These are phyloP conservation scores for Populus hybrid DNA, from an alignment of 441 rosid genomes.

Conservation along the genomic window DNA sequence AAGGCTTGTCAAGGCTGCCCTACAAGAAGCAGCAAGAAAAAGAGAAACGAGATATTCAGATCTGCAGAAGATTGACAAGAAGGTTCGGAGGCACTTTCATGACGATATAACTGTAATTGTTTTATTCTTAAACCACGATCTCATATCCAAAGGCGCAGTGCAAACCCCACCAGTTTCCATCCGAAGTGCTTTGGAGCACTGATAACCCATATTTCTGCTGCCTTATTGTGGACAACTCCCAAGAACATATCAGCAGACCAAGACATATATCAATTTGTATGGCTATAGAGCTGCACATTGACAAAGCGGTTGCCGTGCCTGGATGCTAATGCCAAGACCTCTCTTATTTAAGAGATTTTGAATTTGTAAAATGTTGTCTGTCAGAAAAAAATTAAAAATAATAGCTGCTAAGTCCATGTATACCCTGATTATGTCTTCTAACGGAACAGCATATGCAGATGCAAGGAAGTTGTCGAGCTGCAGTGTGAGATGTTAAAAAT, in stretches of 20 bases:
- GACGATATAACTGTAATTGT: slow-evolving; percentile 86
- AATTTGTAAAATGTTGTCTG: slow-evolving; percentile 2
- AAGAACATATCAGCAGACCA: neutral
- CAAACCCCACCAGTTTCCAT: slow-evolving; percentile 54
- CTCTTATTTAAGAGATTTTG: neutral
- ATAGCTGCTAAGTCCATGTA: neutral
- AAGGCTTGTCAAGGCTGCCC: slow-evolving; percentile 79
- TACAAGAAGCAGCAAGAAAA: slow-evolving; percentile 85
- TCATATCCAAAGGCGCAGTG: slow-evolving; percentile 45
- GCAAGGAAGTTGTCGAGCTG: too few species aligned
- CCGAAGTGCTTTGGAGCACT: slow-evolving; percentile 57
- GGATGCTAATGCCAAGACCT: neutral
- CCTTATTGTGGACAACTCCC: slow-evolving; percentile 5
- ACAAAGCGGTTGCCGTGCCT: neutral
- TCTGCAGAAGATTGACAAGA: slow-evolving; percentile 72
- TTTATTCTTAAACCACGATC: slow-evolving; percentile 74
- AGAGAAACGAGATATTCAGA: slow-evolving; percentile 86
- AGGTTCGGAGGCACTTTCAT: slow-evolving; percentile 85
- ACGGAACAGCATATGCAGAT: too few species aligned
- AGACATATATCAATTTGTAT: neutral
- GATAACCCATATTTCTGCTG: slow-evolving; percentile 18
- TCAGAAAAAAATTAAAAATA: neutral
- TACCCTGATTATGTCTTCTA: neutral
- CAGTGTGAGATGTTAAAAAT: too few species aligned
- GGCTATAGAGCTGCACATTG: slow-evolving; percentile 6